Conservation (phyloP, 2,329 filamentous ascomycete genomes). For the Chaetothyriales sp. region DNA sequence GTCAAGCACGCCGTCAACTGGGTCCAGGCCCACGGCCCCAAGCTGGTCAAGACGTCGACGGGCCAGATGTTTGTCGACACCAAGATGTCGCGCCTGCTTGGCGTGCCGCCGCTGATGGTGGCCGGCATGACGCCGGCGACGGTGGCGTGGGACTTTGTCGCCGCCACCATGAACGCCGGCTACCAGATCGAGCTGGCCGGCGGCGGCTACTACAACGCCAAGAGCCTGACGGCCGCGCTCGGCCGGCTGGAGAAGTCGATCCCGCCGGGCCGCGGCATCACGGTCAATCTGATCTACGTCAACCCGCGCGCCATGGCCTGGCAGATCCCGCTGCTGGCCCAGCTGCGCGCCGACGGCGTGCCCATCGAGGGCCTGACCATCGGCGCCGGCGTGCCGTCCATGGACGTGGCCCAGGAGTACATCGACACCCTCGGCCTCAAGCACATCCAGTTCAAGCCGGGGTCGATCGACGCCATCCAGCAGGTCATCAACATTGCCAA, state of each 20-base stretch:
- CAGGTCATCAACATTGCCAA: slow-evolving; percentile 84
- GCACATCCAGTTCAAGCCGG: slow-evolving; percentile 90
- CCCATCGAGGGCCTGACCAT: slow-evolving; percentile 88
- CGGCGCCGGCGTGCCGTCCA: slow-evolving; percentile 82
- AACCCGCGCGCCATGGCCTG: slow-evolving; percentile 79
- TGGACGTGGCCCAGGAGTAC: slow-evolving; percentile 86
- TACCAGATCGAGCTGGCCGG: slow-evolving; percentile 85
- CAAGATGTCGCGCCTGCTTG: slow-evolving; percentile 81
- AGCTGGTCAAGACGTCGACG: slow-evolving; percentile 72
- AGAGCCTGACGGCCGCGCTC: slow-evolving; percentile 69
- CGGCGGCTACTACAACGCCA: slow-evolving; percentile 76
- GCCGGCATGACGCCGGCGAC: slow-evolving; percentile 90
- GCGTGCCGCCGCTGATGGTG: slow-evolving; percentile 75
- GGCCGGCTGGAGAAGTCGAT: slow-evolving; percentile 73
- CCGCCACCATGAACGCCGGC: slow-evolving; percentile 86
- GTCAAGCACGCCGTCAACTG: slow-evolving; percentile 93
- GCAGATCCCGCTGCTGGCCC: slow-evolving; percentile 76
- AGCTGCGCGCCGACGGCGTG: slow-evolving; percentile 69
- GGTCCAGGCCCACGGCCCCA: slow-evolving; percentile 95
- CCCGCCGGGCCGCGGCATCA: slow-evolving; percentile 73
- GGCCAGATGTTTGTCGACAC: slow-evolving; percentile 91
- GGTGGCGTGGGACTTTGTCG: slow-evolving; percentile 81
- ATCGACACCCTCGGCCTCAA: slow-evolving; percentile 85
- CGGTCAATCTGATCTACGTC: slow-evolving; percentile 82
- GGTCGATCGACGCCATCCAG: slow-evolving; percentile 77